Percentiles rank a stretch among this genome's conserved stretches.
Evolutionary conservation across 257 asterid genomes (phyloP).

Genomic region (Nicotiana benthamiana): DNA sequence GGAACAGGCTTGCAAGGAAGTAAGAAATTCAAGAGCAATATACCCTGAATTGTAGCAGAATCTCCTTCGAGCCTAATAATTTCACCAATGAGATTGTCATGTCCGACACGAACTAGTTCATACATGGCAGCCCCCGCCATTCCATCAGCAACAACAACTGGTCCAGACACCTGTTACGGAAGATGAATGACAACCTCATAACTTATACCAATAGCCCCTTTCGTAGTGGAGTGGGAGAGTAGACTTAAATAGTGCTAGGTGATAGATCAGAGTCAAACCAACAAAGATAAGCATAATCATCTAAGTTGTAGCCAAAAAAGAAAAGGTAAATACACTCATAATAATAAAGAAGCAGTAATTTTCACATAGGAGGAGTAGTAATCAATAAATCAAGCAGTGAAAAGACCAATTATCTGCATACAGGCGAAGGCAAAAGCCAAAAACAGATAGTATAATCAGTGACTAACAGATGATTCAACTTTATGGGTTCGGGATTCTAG

Average conservation of each 20-base stretch:
- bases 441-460: too few relatives aligned
- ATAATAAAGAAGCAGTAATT: not conserved
- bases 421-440: not conserved
- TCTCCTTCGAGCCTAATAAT: slow-evolving; percentile 97
- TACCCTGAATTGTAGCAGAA: slow-evolving; percentile 98
- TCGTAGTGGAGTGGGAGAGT: not conserved
- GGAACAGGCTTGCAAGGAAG: not conserved
- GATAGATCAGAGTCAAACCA: not conserved
- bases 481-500: too few relatives aligned
- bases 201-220: not conserved
- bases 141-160: slow-evolving; percentile 98
- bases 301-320: not conserved
- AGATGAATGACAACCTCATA: not conserved
- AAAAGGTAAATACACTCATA: not conserved
- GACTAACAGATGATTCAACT: too few relatives aligned
- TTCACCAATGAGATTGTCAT: slow-evolving; percentile 94
- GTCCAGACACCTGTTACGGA: slow-evolving; percentile 76
- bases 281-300: not conserved
- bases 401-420: not conserved
- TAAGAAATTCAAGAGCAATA: slow-evolving; percentile 1
- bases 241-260: not conserved
- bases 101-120: slow-evolving; percentile 96
- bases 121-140: slow-evolving; percentile 99
- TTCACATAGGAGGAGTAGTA: not conserved
- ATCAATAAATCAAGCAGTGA: not conserved